Evolutionary conservation across 148 eudicot species (phyloP), one percentile per base, ranked within the genome.

Genomic region (Diospyros kaki): DNA sequence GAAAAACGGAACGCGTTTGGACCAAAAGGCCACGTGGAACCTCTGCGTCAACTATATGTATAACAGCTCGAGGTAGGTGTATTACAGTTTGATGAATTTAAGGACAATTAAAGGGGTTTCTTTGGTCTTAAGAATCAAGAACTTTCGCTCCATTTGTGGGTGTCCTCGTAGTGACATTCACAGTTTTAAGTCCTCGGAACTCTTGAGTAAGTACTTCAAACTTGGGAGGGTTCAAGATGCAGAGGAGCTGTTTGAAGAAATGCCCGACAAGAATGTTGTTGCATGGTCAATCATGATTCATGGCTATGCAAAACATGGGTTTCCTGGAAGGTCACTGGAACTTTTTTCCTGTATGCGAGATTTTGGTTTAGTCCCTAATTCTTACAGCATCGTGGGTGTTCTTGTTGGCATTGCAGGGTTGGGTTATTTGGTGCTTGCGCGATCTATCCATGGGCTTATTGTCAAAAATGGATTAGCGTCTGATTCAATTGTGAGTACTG

Each of bases 201-300:
- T 63, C 44, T 40, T 64, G 68, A 64, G 46, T 42, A 7, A 13
- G 41, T 41, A 14, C n/a, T 11, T 42, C 9, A 40, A 64, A 13
- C 41, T 40, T 64, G 50, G 50, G 4, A 64, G 10, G 41, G 43
- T 64, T 41, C 46, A 64, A 64, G 68, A 42, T 43, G 68, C 68
- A 42, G 44, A 11, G 13, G 13, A 64, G 15, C 68, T 64, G 68
- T 42, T 64, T 50, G 50, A 64, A 64, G 50, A 64, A 79, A 79
- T 74, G 64, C 78, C 82, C 64, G 66, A 70, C 4, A 79, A 77
- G 72, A 74, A 74, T 40, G 43, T 79, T 62, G 58, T 70, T 18
- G 39, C 44, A 1, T 79, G 72, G 82, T 79, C 82, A 41, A 75
- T 75, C 66, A 79, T 79, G 82, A 74, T 79, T 79, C 82, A 70